Percentiles rank a stretch among this genome's conserved stretches.
These are phyloP conservation scores for Schizochytrium sp. DNA, from an alignment of 108 stramenopile species.

Conservation along the genomic window DNA sequence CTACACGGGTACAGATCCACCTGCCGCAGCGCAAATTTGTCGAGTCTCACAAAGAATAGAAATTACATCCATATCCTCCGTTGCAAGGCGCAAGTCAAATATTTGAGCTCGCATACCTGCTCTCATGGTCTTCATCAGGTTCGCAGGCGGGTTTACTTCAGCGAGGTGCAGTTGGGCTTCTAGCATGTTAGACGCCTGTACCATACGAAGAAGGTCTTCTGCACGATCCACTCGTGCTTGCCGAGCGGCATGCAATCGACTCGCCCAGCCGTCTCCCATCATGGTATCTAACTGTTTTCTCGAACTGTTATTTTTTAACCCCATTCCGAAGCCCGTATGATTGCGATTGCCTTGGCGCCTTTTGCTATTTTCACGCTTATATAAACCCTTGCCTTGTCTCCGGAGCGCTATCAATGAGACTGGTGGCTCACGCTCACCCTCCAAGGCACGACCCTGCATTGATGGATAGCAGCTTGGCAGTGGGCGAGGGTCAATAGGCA, in stretches of 20 bases:
- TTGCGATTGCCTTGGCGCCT: background rate
- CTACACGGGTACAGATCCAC: too few species aligned
- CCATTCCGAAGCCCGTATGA: too few species aligned
- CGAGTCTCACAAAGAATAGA: too few species aligned
- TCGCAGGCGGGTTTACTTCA: background rate
- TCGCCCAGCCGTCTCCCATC: background rate
- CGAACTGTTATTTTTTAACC: too few species aligned
- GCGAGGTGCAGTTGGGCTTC: background rate
- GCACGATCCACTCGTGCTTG: background rate
- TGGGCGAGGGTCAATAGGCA: background rate
- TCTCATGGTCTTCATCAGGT: background rate
- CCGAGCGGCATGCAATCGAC: background rate
- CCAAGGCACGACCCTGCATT: slow-evolving; percentile 4
- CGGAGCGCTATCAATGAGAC: background rate
- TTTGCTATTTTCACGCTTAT: background rate
- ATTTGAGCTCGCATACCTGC: background rate
- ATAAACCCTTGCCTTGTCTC: background rate
- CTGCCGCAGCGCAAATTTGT: too few species aligned
- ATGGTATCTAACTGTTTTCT: too few species aligned
- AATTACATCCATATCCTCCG: background rate
- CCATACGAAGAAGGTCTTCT: background rate
- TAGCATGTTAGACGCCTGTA: background rate
- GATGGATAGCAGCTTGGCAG: background rate
- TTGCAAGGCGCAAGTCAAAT: background rate
- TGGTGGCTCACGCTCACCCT: background rate